phyloP scores from a whole-genome alignment of 768 basidiomycete species.

The Tephrocybe sp. region DNA sequence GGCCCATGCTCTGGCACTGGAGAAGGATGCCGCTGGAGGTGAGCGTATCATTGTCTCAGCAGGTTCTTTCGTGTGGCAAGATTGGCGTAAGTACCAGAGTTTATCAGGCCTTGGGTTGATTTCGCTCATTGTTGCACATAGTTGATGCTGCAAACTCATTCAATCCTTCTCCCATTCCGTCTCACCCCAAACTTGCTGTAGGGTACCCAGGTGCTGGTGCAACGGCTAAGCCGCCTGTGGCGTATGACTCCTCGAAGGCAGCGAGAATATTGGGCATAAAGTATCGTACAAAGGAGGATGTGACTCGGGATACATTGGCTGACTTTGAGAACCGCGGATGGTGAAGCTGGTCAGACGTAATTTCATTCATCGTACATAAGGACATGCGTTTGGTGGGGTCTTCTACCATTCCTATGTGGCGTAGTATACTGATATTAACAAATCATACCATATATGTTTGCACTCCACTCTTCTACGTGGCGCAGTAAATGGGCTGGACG shows the following conservation, averaged over 20 bases:
- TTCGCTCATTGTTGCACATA: conserved; percentile 11
- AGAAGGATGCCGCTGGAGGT: conserved; percentile 45
- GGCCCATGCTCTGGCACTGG: conserved; percentile 50
- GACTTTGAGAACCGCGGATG: conserved; percentile 46
- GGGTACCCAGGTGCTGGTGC: conserved; percentile 34
- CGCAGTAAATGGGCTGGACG: no score
- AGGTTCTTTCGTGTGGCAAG: conserved; percentile 26
- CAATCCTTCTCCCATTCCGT: conserved; percentile 27
- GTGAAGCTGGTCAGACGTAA: no score
- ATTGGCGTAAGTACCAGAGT: conserved; percentile 24
- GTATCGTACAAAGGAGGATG: conserved; percentile 39
- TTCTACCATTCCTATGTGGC: no score
- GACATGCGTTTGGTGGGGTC: no score
- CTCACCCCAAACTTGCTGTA: conserved; percentile 24
- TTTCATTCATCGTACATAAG: no score
- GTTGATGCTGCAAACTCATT: conserved; percentile 39
- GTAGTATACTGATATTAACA: no score
- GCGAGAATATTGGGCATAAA: conserved; percentile 40
- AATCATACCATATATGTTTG: no score
- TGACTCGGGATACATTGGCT: conserved; percentile 37
- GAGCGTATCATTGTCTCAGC: conserved; percentile 49
- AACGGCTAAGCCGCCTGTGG: conserved; percentile 22
- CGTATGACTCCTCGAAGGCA: conserved; percentile 37
- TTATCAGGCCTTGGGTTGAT: no score
- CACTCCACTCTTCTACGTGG: no score